Evolutionary conservation across 371 early-diverging fungal species (phyloP).

Genomic region (Mortierella sp.): DNA sequence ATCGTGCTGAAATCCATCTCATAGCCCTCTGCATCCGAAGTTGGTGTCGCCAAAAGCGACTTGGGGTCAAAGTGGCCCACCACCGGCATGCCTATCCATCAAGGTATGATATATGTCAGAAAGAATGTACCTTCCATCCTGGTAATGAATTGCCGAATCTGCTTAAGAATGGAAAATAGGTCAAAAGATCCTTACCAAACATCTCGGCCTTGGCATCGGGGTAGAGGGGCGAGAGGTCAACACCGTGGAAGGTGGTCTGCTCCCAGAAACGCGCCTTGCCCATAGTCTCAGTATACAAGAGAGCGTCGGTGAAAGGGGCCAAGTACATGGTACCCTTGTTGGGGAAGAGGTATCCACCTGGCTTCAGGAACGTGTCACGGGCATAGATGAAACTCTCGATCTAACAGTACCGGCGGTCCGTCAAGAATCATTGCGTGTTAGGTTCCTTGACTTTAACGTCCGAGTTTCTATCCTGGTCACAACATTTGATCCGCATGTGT

Average conservation of each 20-base stretch:
- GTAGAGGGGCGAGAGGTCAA: slow-evolving; percentile 90
- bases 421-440: not conserved
- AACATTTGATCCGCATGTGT: slow-evolving; percentile 3
- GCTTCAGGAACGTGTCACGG: slow-evolving; percentile 93
- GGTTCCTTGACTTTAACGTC: not conserved
- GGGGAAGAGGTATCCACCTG: slow-evolving; percentile 94
- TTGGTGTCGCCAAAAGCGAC: slow-evolving; percentile 80
- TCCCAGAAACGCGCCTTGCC: slow-evolving; percentile 93
- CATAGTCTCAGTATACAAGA: slow-evolving; percentile 94
- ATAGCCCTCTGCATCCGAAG: slow-evolving; percentile 64
- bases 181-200: slow-evolving; percentile 70
- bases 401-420: slow-evolving; percentile 44
- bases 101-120: too few species aligned
- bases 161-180: not conserved
- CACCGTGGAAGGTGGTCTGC: slow-evolving; percentile 90
- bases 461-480: not conserved
- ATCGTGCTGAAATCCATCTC: slow-evolving; percentile 90
- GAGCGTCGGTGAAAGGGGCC: slow-evolving; percentile 89
- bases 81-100: slow-evolving; percentile 79
- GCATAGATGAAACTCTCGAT: slow-evolving; percentile 87
- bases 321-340: slow-evolving; percentile 89
- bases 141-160: not conserved
- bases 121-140: not conserved
- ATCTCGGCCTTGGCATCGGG: slow-evolving; percentile 87
- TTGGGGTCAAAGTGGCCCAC: slow-evolving; percentile 95